Base-by-base conservation (phyloP, 176 grass and related monocot species). In the Tillandsia fasciculata region DNA sequence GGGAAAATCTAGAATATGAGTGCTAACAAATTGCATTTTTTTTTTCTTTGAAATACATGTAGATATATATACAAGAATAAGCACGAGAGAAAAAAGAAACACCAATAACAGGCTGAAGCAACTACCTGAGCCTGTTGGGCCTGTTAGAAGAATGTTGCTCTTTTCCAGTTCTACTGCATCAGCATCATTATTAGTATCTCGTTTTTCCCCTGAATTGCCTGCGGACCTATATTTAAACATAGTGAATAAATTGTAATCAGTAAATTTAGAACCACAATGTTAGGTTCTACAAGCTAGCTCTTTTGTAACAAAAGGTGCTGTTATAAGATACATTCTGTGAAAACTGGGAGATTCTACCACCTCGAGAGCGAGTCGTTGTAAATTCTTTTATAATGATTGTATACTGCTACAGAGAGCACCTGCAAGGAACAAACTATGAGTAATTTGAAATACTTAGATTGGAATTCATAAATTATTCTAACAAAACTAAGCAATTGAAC, bases 81-180 rank as follows among this genome's bases (percentile, higher is more conserved):
- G 63, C 67, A 64, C 27, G 63, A 68, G 54, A 26, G 63, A 49
- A 68, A 14, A 68, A 13, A 8, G 23, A 23, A 29, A 69, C 13
- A 20, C 9, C 15, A 73, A 0, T 64, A 1, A 68, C 74, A 59
- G 69, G 23, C 63, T 2, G 67, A 56, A 68, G 28, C 64, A 79
- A 67, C 64, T 76, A 89, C 87, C 87, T 26, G 87, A 89, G 72
- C 87, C 87, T 26, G 87, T 89, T 13, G 82, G 87, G 47, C 87
- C 87, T 82, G 85, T 82, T 23, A 89, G 72, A 73, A 89, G 87
- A 69, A 89, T 89, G 68, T 89, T 89, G 82, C 87, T 89, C 77
- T 89, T 89, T 69, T 89, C 87, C 52, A 89, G 82, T 73, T 89
- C 87, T 63, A 89, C 87, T 66, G 22, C 51, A 61, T 89, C 82